Percentiles rank a stretch among this genome's conserved stretches.
These are phyloP conservation scores for Trichomonas tenax DNA, from an alignment of 208 protist species.

Conservation along the genomic window DNA sequence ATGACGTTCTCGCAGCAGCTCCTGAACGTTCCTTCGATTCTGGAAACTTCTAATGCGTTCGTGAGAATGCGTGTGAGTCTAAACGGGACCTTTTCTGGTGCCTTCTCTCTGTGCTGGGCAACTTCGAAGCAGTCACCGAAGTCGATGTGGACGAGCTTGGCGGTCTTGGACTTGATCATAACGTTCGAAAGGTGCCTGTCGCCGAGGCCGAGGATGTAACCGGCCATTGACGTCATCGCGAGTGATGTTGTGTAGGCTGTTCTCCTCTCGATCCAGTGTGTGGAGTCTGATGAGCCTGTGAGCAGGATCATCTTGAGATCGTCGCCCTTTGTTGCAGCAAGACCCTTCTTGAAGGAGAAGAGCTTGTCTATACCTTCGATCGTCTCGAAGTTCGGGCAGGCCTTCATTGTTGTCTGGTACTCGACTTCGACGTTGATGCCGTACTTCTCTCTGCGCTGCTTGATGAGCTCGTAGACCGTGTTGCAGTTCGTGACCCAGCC, in stretches of 20 bases:
- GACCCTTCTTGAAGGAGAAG: neutral
- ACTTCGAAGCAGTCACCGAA: conserved; percentile 20
- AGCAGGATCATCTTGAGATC: neutral
- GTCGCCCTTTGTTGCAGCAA: neutral
- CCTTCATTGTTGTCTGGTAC: neutral
- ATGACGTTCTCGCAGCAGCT: neutral
- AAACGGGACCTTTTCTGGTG: conserved; percentile 19
- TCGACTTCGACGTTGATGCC: neutral
- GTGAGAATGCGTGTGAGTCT: conserved; percentile 12
- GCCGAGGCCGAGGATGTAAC: neutral
- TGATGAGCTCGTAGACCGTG: neutral
- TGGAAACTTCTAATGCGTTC: conserved; percentile 17
- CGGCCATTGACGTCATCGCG: neutral
- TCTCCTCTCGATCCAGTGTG: neutral
- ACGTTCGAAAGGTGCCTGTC: conserved; percentile 13
- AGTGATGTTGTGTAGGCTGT: neutral
- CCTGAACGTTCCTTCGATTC: conserved; percentile 19
- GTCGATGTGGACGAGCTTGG: conserved; percentile 3
- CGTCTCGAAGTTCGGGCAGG: neutral
- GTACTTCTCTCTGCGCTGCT: neutral
- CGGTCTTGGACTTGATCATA: neutral
- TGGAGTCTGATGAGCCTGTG: neutral
- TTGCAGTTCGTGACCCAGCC: neutral
- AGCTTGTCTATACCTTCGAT: neutral
- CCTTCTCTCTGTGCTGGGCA: neutral